Conservation (phyloP, 2,329 filamentous ascomycete genomes). For the Penicillium rolfsii region DNA sequence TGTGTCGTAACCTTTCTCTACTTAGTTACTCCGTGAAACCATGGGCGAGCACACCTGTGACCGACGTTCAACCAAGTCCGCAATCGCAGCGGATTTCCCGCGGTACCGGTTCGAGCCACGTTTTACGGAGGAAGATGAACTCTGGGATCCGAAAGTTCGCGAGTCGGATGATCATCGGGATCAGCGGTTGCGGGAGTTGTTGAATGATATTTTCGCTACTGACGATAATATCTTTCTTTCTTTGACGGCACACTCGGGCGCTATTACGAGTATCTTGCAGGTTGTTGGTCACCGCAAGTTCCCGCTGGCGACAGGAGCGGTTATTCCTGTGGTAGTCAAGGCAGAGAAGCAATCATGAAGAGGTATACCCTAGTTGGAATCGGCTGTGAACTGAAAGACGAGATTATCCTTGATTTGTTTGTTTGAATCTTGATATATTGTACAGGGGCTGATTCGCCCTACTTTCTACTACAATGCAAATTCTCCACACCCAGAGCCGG, state of each 20-base stretch:
- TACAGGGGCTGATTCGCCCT: conserved; percentile 22
- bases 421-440: conserved; percentile 25
- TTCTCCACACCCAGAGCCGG: conserved; percentile 5
- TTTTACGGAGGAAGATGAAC: conserved; percentile 58
- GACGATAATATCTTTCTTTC: conserved; percentile 56
- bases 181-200: conserved; percentile 48
- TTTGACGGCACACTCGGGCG: conserved; percentile 62
- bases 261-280: conserved; percentile 58
- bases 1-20: no score
- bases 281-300: conserved; percentile 53
- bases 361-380: not conserved
- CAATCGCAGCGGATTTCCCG: conserved; percentile 55
- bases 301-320: conserved; percentile 52
- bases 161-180: conserved; percentile 56
- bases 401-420: conserved; percentile 9
- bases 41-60: conserved; percentile 66
- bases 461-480: conserved; percentile 19
- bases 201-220: conserved; percentile 58
- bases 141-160: conserved; percentile 54
- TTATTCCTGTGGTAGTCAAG: conserved; percentile 57
- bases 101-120: conserved; percentile 55
- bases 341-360: conserved; percentile 37
- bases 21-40: conserved; percentile 58
- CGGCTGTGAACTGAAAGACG: not conserved
- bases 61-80: conserved; percentile 54